Percentiles rank a stretch among this genome's conserved stretches.
These are phyloP conservation scores for Hyphopichia fennica DNA, from an alignment of 1,139 yeast species.

Conservation along the genomic window DNA sequence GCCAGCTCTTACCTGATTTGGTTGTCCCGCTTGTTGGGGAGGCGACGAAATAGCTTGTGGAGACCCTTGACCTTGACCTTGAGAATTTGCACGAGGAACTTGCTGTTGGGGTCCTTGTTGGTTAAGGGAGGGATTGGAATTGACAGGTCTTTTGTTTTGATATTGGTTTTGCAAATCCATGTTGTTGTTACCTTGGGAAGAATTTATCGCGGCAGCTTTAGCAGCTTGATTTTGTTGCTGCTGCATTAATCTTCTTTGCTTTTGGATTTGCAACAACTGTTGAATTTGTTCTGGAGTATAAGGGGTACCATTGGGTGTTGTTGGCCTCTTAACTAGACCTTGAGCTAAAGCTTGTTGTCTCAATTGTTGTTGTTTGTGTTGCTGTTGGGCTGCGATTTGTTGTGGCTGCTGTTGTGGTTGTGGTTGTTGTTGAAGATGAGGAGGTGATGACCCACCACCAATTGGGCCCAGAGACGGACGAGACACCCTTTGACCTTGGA, in stretches of 20 bases:
- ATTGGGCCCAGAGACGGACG: conserved; percentile 4
- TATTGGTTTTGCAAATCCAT: conserved; percentile 3
- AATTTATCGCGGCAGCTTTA: conserved; percentile 13
- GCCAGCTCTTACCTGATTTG: conserved; percentile 2
- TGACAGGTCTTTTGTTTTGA: conserved; percentile 1
- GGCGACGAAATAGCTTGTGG: conserved; percentile 2
- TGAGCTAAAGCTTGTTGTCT: conserved; percentile 15
- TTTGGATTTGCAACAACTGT: conserved; percentile 50
- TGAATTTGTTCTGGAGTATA: conserved; percentile 58
- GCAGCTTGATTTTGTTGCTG: conserved; percentile 30
- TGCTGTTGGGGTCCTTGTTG: conserved; percentile 5
- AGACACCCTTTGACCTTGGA: neutral
- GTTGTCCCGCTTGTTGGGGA: conserved; percentile 1
- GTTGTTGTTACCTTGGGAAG: conserved; percentile 4
- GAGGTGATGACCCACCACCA: conserved; percentile 3
- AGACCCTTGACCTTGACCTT: neutral
- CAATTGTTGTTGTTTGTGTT: conserved; percentile 21
- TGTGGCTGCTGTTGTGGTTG: conserved; percentile 14
- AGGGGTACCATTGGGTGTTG: conserved; percentile 54
- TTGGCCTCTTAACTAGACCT: conserved; percentile 30
- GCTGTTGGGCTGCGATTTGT: conserved; percentile 14
- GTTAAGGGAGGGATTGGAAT: neutral
- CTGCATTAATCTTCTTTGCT: conserved; percentile 51
- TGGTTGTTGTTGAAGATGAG: conserved; percentile 1
- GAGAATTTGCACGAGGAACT: neutral